phyloP scores from a whole-genome alignment of 2,329 filamentous ascomycete genomes.

The Didymella arachidicola region DNA sequence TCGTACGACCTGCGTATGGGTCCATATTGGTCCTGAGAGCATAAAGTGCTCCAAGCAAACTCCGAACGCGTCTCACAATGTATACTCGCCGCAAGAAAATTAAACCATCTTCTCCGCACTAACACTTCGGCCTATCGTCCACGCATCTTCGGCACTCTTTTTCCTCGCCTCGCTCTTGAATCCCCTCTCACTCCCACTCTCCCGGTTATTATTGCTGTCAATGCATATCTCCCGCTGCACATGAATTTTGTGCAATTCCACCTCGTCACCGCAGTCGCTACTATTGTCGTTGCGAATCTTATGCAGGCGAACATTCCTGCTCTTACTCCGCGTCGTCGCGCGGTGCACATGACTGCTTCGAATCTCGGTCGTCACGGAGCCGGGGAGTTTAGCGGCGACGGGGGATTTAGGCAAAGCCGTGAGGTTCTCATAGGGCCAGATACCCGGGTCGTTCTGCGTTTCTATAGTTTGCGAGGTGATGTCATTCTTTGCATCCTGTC shows the following conservation, averaged over 20 bases:
- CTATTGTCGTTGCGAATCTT: background rate
- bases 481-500: background rate
- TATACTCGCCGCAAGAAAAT: background rate
- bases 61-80: no score
- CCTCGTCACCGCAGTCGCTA: slow-evolving; percentile 21
- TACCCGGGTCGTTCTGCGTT: background rate
- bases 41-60: no score
- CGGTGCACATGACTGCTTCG: background rate
- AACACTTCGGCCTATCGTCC: slow-evolving; percentile 11
- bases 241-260: slow-evolving; percentile 29
- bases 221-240: slow-evolving; percentile 18
- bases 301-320: background rate
- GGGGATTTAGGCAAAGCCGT: background rate
- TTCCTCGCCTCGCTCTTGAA: slow-evolving; percentile 11
- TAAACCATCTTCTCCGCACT: slow-evolving; percentile 21
- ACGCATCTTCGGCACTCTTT: slow-evolving; percentile 2
- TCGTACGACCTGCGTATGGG: no score
- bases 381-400: background rate
- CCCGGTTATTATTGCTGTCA: background rate
- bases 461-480: background rate
- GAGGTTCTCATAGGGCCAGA: background rate
- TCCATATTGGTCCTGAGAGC: no score
- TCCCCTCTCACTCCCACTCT: background rate
- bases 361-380: background rate
- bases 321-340: background rate